Base-by-base conservation (phyloP, 331 rosid genomes). In the Ulmus americana region DNA sequence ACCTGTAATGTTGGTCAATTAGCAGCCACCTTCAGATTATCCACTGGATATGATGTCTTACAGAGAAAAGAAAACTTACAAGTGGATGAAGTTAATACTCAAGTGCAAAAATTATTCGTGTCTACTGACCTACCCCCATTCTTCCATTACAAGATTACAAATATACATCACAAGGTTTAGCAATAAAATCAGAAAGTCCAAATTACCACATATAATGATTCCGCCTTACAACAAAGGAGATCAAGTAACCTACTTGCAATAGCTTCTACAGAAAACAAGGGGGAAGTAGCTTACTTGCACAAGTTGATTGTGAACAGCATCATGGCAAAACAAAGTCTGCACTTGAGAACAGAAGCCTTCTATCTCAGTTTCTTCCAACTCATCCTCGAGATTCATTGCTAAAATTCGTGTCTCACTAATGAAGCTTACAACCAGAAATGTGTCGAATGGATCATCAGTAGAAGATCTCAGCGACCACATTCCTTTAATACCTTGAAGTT, bases 391-490 rank as follows among this genome's bases (percentile, higher is more conserved):
- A 76, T 94, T 90, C 99, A 94, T 90, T 59, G 96, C 99, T 66
- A 94, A 88, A 71, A 94, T 90, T 70, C 99, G 79, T 15, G 99
- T 94, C 78, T 94, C 99, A 48, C 88, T 87, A 74, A 94, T 94
- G 68, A 90, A 94, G 77, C 97, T 94, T 39, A 94, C 97, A 77
- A 94, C 95, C 59, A 94, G 76, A 71, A 94, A 94, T 45, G 91
- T 87, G 75, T 94, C 99, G 65, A 82, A 86, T 11, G 90, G 91
- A 72, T 94, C 99, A 67, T 94, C 97, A 52, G 97, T 90, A n/a
- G 97, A 94, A 63, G 95, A 87, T 74, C 96, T 82, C 51, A 94
- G 70, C 2, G 97, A 94, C 99, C 99, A 94, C 96, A 94, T 94
- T 73, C 99, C 99, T 67, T 84, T 94, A 72, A 94, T 94, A 78